These are phyloP conservation scores for Mycosphaerelloides madeirae DNA, from an alignment of 2,329 filamentous ascomycete genomes.

Conservation along the genomic window DNA sequence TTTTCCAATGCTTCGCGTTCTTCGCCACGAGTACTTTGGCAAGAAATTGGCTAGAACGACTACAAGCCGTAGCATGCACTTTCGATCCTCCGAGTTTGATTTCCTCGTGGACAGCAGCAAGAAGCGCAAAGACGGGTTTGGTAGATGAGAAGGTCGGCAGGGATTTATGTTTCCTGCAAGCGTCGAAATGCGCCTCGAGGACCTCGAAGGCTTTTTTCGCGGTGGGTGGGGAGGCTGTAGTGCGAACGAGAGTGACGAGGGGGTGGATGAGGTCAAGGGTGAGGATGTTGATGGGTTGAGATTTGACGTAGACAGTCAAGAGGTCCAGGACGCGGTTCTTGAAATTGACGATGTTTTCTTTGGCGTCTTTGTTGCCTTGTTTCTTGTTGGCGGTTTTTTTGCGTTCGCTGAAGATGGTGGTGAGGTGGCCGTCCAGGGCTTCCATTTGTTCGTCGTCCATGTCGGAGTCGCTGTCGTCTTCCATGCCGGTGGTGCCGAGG, in stretches of 20 bases:
- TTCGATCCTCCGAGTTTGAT: slow-evolving; percentile 60
- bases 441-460: slow-evolving; percentile 98
- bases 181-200: slow-evolving; percentile 66
- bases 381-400: slow-evolving; percentile 63
- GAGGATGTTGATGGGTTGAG: slow-evolving; percentile 64
- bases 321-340: slow-evolving; percentile 91
- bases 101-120: slow-evolving; percentile 65
- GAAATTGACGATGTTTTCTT: slow-evolving; percentile 85
- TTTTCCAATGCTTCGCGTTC: slow-evolving; percentile 37
- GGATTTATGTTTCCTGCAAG: slow-evolving; percentile 48
- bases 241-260: slow-evolving; percentile 68
- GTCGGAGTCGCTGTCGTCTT: slow-evolving; percentile 61
- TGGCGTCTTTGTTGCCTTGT: slow-evolving; percentile 81
- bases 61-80: slow-evolving; percentile 69
- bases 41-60: slow-evolving; percentile 64
- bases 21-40: slow-evolving; percentile 57
- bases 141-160: slow-evolving; percentile 33
- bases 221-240: slow-evolving; percentile 71
- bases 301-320: slow-evolving; percentile 76
- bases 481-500: slow-evolving; percentile 61
- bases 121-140: slow-evolving; percentile 50
- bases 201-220: slow-evolving; percentile 68
- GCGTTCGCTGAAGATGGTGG: slow-evolving; percentile 77
- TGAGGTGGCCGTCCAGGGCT: slow-evolving; percentile 74
- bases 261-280: slow-evolving; percentile 69